These are phyloP conservation scores for Raddia guianensis DNA, from an alignment of 176 grass and related monocot species.

Conservation along the genomic window DNA sequence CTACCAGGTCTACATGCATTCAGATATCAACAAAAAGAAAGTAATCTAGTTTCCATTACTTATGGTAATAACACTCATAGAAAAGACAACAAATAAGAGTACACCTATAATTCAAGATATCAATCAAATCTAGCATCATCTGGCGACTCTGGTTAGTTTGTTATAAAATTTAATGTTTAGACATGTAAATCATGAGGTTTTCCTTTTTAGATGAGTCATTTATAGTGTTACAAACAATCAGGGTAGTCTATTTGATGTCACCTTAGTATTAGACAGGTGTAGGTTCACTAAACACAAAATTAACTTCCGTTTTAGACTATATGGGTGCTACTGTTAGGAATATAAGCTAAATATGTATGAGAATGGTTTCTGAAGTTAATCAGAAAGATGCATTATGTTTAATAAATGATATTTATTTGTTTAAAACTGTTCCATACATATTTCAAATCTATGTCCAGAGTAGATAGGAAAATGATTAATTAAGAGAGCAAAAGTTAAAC, in stretches of 20 bases:
- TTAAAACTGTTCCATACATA: background rate
- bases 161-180: background rate
- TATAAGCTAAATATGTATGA: background rate
- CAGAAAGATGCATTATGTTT: too few relatives aligned
- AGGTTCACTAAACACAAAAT: background rate
- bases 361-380: background rate
- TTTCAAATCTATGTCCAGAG: background rate
- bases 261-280: background rate
- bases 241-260: background rate
- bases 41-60: background rate
- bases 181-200: background rate
- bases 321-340: background rate
- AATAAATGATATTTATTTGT: background rate
- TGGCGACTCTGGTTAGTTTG: background rate
- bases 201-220: background rate
- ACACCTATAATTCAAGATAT: background rate
- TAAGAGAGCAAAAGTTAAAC: too few relatives aligned
- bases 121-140: background rate
- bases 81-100: background rate
- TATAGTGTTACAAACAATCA: background rate
- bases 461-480: background rate
- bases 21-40: background rate
- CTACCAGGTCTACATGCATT: background rate
- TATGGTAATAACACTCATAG: background rate
- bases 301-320: background rate